These are phyloP conservation scores for Pythium utonaiense DNA, from an alignment of 352 stramenopile species.

Conservation along the genomic window DNA sequence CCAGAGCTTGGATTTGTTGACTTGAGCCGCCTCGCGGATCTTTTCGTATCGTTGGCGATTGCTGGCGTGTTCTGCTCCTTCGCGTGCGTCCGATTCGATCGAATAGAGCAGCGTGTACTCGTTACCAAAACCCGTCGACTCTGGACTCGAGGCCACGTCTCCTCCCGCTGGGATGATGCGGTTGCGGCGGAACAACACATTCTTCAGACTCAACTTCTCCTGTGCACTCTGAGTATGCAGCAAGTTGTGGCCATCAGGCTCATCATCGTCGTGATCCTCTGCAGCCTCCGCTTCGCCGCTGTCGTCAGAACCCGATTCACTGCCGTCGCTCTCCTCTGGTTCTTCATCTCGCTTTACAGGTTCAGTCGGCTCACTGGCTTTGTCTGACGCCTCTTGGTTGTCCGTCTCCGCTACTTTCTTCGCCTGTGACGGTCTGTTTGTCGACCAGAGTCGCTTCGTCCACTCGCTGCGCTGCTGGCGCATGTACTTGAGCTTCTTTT, in stretches of 20 bases:
- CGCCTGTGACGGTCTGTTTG: slow-evolving; percentile 1
- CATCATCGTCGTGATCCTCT: slow-evolving; percentile 3
- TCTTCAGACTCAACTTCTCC: slow-evolving; percentile 15
- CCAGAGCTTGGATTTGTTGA: slow-evolving; percentile 44
- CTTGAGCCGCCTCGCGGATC: slow-evolving; percentile 28
- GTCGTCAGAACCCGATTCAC: neutral
- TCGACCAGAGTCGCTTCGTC: slow-evolving; percentile 32
- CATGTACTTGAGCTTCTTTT: slow-evolving; percentile 32
- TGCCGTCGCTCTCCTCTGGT: neutral
- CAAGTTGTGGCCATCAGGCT: slow-evolving; percentile 1
- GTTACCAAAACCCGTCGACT: slow-evolving; percentile 3
- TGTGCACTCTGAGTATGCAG: neutral
- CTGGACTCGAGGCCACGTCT: neutral
- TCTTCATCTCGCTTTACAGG: neutral
- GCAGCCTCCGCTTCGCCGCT: neutral
- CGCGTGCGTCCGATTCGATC: neutral
- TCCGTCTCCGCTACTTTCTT: neutral
- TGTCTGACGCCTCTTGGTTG: neutral
- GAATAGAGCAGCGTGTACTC: slow-evolving; percentile 15
- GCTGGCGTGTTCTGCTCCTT: neutral
- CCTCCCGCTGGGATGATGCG: slow-evolving; percentile 8
- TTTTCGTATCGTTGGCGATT: neutral
- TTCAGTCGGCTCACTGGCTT: neutral
- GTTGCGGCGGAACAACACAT: slow-evolving; percentile 14
- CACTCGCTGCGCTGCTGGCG: slow-evolving; percentile 26